Conservation (phyloP, 2,329 filamentous ascomycete genomes). For the Mycosphaerella sp. region DNA sequence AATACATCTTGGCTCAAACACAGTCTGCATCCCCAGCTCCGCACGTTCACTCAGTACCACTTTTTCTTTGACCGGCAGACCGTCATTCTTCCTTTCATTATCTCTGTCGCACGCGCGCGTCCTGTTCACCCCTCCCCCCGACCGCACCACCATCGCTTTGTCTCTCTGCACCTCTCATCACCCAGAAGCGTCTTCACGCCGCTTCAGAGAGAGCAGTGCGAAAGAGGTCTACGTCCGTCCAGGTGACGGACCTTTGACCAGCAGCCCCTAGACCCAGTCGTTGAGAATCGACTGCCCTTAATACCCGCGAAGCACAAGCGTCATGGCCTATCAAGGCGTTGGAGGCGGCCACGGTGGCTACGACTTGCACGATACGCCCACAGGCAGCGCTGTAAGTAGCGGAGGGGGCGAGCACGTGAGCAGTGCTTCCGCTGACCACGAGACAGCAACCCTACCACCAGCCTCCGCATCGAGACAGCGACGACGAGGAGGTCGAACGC, state of each 20-base stretch:
- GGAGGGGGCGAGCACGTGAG: slow-evolving; percentile 7
- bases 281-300: not conserved
- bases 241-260: not conserved
- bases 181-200: not conserved
- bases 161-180: not conserved
- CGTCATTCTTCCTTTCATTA: not conserved
- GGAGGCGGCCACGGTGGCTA: slow-evolving; percentile 29
- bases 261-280: not conserved
- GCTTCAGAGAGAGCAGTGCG: not conserved
- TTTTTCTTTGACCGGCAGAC: not conserved
- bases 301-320: not conserved
- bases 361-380: slow-evolving; percentile 24
- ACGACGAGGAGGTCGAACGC: slow-evolving; percentile 42
- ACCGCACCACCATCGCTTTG: not conserved
- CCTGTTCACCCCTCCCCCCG: not conserved
- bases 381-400: slow-evolving; percentile 8
- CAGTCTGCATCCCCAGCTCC: not conserved
- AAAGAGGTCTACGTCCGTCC: not conserved
- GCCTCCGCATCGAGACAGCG: slow-evolving; percentile 33
- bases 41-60: not conserved
- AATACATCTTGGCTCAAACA: not conserved
- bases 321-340: slow-evolving; percentile 33
- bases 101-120: not conserved
- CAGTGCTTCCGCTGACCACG: slow-evolving; percentile 14
- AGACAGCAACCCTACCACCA: slow-evolving; percentile 27